Percentiles rank a stretch among this genome's conserved stretches.
Conservation (phyloP, 176 grass and related monocot genomes). For the Triticum urartu region DNA sequence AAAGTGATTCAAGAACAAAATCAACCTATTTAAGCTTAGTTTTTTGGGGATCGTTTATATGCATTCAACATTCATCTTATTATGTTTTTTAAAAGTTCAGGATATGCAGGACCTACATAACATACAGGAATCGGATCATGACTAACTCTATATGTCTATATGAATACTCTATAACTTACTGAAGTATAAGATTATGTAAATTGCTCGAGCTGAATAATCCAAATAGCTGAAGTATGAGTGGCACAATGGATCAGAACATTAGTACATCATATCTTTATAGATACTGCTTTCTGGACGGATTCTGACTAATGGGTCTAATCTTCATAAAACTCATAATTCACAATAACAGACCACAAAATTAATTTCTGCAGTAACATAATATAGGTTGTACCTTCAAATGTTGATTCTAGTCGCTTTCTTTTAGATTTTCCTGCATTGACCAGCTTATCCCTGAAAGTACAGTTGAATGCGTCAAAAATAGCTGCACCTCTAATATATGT, state of each 20-base stretch:
- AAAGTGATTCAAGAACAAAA: constrained; percentile 22
- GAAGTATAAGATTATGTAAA: constrained; percentile 16
- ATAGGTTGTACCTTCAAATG: constrained; percentile 70
- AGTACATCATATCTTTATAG: not conserved
- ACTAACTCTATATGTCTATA: not conserved
- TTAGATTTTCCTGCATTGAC: constrained; percentile 66
- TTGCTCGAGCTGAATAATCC: constrained; percentile 27
- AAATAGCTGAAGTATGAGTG: constrained; percentile 1
- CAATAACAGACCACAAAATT: not conserved
- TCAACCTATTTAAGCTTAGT: not conserved
- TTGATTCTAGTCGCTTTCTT: constrained; percentile 80
- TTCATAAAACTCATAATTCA: constrained; percentile 12
- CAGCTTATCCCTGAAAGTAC: constrained; percentile 67
- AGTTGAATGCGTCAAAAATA: constrained; percentile 32
- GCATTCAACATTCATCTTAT: not conserved
- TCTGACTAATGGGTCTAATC: not conserved
- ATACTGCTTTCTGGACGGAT: not conserved
- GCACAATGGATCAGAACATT: not conserved
- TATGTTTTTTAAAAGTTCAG: not conserved
- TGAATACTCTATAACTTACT: not conserved
- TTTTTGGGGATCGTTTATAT: not conserved
- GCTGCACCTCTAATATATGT: constrained; percentile 16
- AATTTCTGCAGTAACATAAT: constrained; percentile 30
- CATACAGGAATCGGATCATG: not conserved
- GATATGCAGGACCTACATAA: not conserved